These are phyloP conservation scores for Leccinum subrobustum DNA, from an alignment of 1,284 basidiomycete genomes.

Conservation along the genomic window DNA sequence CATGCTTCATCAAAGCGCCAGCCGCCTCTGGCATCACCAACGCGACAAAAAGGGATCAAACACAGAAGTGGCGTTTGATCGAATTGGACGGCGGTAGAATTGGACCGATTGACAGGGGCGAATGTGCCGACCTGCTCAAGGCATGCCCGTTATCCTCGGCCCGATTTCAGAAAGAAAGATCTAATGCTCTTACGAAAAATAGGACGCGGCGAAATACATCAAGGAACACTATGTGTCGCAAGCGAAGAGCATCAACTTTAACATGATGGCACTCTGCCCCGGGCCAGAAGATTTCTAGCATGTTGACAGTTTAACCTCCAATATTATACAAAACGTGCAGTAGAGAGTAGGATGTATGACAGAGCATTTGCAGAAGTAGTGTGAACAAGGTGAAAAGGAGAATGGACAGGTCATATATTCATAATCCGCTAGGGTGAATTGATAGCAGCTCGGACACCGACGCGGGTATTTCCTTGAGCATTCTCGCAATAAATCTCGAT, in stretches of 20 bases:
- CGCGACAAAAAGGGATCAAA: slow-evolving; percentile 18
- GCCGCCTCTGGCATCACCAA: slow-evolving; percentile 22
- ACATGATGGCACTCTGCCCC: slow-evolving; percentile 45
- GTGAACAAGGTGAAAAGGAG: neutral
- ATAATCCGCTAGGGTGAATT: slow-evolving; percentile 6
- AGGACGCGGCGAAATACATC: slow-evolving; percentile 73
- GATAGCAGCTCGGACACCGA: slow-evolving; percentile 32
- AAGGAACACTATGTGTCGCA: slow-evolving; percentile 61
- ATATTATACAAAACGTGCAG: slow-evolving; percentile 16
- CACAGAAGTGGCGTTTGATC: slow-evolving; percentile 49
- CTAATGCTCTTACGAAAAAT: neutral
- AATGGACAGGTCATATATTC: neutral
- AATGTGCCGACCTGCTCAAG: slow-evolving; percentile 57
- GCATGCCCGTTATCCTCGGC: slow-evolving; percentile 34
- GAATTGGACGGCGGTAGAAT: slow-evolving; percentile 80
- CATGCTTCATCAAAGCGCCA: slow-evolving; percentile 76
- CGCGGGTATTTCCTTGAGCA: slow-evolving; percentile 33
- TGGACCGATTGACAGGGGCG: slow-evolving; percentile 80
- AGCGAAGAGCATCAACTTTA: slow-evolving; percentile 58
- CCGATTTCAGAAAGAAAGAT: neutral
- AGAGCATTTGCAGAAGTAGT: neutral
- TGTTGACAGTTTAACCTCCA: neutral
- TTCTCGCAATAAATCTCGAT: slow-evolving; percentile 31
- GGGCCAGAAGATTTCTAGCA: slow-evolving; percentile 17
- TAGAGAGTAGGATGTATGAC: neutral